phyloP scores from a whole-genome alignment of 2,329 filamentous ascomycete species.

The Didymella pinodella region DNA sequence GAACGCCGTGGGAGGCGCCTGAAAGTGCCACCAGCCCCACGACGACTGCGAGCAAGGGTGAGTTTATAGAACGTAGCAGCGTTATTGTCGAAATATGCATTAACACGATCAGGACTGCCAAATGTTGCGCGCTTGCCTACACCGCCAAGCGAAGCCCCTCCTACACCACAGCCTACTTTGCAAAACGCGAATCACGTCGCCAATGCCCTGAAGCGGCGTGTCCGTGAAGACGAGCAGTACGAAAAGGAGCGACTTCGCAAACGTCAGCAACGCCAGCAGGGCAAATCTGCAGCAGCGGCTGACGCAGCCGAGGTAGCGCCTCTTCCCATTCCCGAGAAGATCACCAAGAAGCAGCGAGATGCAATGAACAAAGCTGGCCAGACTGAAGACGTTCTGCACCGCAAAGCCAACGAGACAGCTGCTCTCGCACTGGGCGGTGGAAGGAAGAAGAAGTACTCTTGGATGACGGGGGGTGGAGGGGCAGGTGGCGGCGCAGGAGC shows the following conservation, averaged over 20 bases:
- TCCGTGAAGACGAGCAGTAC: slow-evolving; percentile 66
- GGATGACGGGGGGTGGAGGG: slow-evolving; percentile 68
- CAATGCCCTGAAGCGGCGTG: slow-evolving; percentile 51
- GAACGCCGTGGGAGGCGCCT: slow-evolving; percentile 53
- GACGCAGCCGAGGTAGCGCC: slow-evolving; percentile 37
- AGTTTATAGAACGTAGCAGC: slow-evolving; percentile 9
- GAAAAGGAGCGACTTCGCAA: slow-evolving; percentile 70
- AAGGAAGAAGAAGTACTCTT: slow-evolving; percentile 74
- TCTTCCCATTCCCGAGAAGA: slow-evolving; percentile 53
- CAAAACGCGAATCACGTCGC: slow-evolving; percentile 67
- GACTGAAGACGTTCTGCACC: slow-evolving; percentile 79
- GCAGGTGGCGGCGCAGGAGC: slow-evolving; percentile 40
- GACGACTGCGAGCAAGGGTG: slow-evolving; percentile 54
- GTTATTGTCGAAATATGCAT: background rate
- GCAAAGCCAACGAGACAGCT: slow-evolving; percentile 85
- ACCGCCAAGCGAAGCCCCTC: slow-evolving; percentile 57
- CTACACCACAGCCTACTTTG: slow-evolving; percentile 59
- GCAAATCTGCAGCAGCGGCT: slow-evolving; percentile 36
- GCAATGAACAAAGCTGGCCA: slow-evolving; percentile 76
- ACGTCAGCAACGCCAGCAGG: slow-evolving; percentile 53
- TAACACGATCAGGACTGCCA: slow-evolving; percentile 38
- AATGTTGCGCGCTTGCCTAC: slow-evolving; percentile 55
- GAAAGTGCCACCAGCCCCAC: slow-evolving; percentile 63
- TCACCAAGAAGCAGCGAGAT: slow-evolving; percentile 88
- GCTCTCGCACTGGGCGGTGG: slow-evolving; percentile 72